Conservation (phyloP, 75 land plant genomes). For the Pinus taeda region DNA sequence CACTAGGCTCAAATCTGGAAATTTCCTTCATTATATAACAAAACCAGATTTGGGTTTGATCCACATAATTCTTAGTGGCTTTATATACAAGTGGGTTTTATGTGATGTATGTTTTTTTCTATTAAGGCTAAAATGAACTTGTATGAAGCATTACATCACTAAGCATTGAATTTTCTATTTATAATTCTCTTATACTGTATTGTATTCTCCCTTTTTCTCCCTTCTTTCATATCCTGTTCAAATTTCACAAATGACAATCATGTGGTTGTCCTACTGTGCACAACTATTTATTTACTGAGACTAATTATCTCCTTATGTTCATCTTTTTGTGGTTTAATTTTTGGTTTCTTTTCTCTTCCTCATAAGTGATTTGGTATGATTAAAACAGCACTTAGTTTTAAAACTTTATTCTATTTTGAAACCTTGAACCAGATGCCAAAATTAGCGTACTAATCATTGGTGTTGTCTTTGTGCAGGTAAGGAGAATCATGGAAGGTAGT, state of each 20-base stretch:
- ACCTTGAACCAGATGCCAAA: not conserved
- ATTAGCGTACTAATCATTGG: not conserved
- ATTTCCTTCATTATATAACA: too few species aligned
- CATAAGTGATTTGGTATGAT: not conserved
- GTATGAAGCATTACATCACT: too few species aligned
- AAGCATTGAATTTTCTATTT: too few species aligned
- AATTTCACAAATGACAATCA: not conserved
- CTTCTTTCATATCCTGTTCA: not conserved
- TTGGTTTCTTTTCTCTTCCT: not conserved
- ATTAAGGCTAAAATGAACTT: too few species aligned
- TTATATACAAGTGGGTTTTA: too few species aligned
- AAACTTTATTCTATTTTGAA: not conserved
- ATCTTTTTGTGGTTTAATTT: not conserved
- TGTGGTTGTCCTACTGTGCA: not conserved
- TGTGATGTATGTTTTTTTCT: too few species aligned
- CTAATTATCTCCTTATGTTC: not conserved
- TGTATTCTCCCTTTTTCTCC: not conserved
- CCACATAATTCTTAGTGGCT: too few species aligned
- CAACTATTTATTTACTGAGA: not conserved
- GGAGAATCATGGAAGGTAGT: conserved; percentile 98
- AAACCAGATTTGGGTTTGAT: too few species aligned
- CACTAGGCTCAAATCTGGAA: too few species aligned
- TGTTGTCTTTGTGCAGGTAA: conserved; percentile 44
- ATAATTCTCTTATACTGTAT: not conserved
- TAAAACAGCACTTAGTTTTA: not conserved